Base-by-base conservation (phyloP, 2,329 filamentous ascomycete genomes). In the Sporothrix schenckii region DNA sequence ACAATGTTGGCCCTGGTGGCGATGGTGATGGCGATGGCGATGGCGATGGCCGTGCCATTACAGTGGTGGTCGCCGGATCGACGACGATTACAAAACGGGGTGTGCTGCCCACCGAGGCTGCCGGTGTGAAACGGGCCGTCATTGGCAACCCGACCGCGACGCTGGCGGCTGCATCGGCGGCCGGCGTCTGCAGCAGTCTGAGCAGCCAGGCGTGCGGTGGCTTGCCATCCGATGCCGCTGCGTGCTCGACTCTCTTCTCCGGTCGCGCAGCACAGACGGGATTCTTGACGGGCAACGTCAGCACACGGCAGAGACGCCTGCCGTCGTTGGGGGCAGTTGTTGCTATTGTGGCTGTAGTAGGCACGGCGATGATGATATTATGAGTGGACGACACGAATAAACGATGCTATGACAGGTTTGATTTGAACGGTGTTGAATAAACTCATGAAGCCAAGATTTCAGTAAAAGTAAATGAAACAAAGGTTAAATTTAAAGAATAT, bases 21-120 rank as follows among this genome's bases (percentile, higher is more conserved):
- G 24, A 16, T 16, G 50, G 27, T 1, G 78, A 76, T 1, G 80
- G 76, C 7, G 24, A 16, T 16, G 50, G 27, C 4, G 78, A 76
- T 1, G 80, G 76, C 7, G 53, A 39, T 16, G 24, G 68, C 27
- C 27, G 27, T 19, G 56, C 19, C 30, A 50, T 69, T 14, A 69
- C 68, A 14, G 52, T 69, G 11, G 58, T 69, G 47, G 34, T 69
- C 14, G 44, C 68, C 13, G 68, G 68, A 6, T 69, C 68, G 68
- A 69, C 68, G 16, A 69, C 58, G 21, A 21, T 69, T 14, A 63
- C 67, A 41, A 69, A 61, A 41, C 83, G 83, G 2, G 83, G 83
- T 11, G 83, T 14, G 84, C 85, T 2, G 84, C 84, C 16, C 34
- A 88, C 86, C 2, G 82, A 87, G 16, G 80, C 80, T 13, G 82